Evolutionary conservation across 257 asterid species (phyloP), one percentile per base, ranked within the genome.

Genomic region (Nicotiana attenuata): DNA sequence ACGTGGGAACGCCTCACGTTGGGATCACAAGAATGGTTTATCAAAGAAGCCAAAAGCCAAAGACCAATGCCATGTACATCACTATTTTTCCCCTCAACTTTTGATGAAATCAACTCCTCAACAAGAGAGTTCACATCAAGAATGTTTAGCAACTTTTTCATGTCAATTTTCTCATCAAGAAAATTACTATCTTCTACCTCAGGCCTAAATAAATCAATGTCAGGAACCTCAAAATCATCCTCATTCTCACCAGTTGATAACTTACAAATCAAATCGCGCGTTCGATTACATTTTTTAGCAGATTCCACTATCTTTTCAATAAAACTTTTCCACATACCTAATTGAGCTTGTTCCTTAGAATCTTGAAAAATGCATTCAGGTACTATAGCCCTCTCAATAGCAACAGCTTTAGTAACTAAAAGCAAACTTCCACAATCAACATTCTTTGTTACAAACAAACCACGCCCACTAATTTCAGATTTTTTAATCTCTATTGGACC

Each of bases 1-100:
- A 95, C 63, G 85, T 93, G 98, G 84, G 91, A 82, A 0, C 97
- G 91, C 88, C 99, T 85, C 31, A 83, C 92, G n/a, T 92, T 95
- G 3, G 99, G 99, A 63, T 90, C 91, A 45, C 98, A 95, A 1
- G 99, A 93, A 81, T 93, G 98, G 86, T 92, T 95, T 17, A 95
- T 81, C 26, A 92, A 95, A 35, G 96, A 93, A 77, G 97, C 88
- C 35, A 92, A 80, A 19, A 91, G 14, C 99, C 99, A 95, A 0
- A 95, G 78, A 2, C 97, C 98, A 5, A 95, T 85, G 1, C 98
- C 94, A 85, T 92, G 91, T 68, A 93, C 94, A 59, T 89, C 87
- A 6, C 88, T 89, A 7, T 92, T 88, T 84, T 85, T 89, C 1
- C 97, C 97, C 64, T 91, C 82, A 1, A 93, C 91, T 60, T 92